Evolutionary conservation across 192 early-diverging fungal genomes (phyloP).

Genomic region (Diversispora eburnea): DNA sequence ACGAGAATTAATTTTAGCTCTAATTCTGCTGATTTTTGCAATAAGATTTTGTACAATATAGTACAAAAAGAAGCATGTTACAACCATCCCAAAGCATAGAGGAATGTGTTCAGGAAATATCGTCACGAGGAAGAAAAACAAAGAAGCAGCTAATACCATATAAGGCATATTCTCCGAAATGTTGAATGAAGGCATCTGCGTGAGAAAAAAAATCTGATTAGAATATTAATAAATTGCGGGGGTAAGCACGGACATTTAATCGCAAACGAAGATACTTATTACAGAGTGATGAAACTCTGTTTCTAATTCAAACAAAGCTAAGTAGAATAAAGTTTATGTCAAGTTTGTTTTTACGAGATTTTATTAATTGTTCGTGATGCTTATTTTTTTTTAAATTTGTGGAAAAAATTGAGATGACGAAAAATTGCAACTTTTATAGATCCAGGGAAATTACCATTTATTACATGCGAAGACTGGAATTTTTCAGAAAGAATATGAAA

Average conservation of each 20-base stretch:
- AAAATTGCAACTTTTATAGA: background rate
- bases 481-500: background rate
- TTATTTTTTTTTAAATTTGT: conserved; percentile 1
- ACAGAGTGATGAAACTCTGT: conserved; percentile 2
- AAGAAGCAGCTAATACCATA: conserved; percentile 1
- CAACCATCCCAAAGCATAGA: background rate
- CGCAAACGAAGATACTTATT: too few species aligned
- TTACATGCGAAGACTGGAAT: background rate
- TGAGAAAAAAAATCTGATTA: background rate
- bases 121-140: background rate
- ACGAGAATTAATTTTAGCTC: background rate
- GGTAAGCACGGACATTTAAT: background rate
- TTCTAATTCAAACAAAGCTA: conserved; percentile 9
- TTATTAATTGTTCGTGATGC: background rate
- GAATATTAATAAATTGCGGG: background rate
- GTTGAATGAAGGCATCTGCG: background rate
- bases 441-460: background rate
- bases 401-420: background rate
- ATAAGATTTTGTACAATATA: conserved; percentile 3
- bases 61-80: background rate
- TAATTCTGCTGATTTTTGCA: conserved; percentile 8
- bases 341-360: background rate
- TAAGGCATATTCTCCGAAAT: background rate
- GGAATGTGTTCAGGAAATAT: background rate
- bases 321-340: background rate